These are phyloP conservation scores for Eutypa lata DNA, from an alignment of 2,329 filamentous ascomycete species.

Conservation along the genomic window DNA sequence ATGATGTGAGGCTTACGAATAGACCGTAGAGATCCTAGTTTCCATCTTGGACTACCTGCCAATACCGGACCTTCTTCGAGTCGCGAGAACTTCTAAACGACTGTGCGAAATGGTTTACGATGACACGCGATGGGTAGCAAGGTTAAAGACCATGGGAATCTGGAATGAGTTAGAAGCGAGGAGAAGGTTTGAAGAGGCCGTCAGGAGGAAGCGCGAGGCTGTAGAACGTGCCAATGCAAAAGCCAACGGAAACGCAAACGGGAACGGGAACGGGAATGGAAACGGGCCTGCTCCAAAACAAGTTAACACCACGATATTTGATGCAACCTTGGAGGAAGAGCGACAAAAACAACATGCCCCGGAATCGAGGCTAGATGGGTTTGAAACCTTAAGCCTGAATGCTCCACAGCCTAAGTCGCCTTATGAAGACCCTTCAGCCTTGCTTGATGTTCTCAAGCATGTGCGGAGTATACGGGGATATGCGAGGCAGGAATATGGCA, in stretches of 20 bases:
- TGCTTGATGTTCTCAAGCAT: conserved; percentile 67
- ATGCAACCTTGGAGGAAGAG: conserved; percentile 67
- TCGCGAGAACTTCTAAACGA: conserved; percentile 78
- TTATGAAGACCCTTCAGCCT: conserved; percentile 57
- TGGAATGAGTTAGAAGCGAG: conserved; percentile 91
- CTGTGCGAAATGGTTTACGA: conserved; percentile 99
- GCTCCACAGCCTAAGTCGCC: conserved; percentile 40
- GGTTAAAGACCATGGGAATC: conserved; percentile 79
- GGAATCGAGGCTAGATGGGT: conserved; percentile 57
- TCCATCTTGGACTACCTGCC: conserved; percentile 87
- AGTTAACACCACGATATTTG: conserved; percentile 64
- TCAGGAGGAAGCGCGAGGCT: conserved; percentile 59
- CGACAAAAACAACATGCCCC: conserved; percentile 35
- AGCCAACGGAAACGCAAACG: background rate
- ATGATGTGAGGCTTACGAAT: background rate
- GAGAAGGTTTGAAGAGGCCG: conserved; percentile 71
- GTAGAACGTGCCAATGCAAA: conserved; percentile 23
- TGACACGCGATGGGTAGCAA: conserved; percentile 89
- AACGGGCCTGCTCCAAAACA: conserved; percentile 19
- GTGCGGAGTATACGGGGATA: conserved; percentile 78
- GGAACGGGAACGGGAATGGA: conserved; percentile 15
- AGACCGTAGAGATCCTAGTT: conserved; percentile 71
- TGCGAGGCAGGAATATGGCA: conserved; percentile 87
- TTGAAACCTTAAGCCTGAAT: conserved; percentile 69
- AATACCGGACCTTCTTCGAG: conserved; percentile 78